Conservation (phyloP, 495 filamentous ascomycete genomes). For the Trichocladium antarcticum region DNA sequence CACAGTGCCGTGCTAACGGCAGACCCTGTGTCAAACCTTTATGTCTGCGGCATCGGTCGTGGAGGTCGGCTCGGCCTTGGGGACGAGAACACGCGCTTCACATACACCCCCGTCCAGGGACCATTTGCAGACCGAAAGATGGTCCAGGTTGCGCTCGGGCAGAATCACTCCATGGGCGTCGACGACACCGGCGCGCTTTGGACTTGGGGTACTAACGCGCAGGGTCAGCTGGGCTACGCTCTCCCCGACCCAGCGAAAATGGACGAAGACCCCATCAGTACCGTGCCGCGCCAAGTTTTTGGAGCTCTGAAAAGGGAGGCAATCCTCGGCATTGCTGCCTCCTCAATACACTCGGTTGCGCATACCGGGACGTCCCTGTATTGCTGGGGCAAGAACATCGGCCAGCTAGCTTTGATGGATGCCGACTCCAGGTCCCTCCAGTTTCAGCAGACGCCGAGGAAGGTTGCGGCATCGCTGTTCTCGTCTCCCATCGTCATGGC, state of each 20-base stretch:
- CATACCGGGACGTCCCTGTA: conserved; percentile 73
- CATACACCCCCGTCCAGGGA: conserved; percentile 66
- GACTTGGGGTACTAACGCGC: conserved; percentile 86
- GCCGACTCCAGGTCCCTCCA: conserved; percentile 86
- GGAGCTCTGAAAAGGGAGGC: conserved; percentile 78
- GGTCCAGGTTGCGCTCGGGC: conserved; percentile 64
- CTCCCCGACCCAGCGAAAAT: conserved; percentile 44
- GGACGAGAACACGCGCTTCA: conserved; percentile 77
- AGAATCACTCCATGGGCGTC: conserved; percentile 81
- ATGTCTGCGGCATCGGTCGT: conserved; percentile 83
- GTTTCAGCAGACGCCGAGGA: conserved; percentile 66
- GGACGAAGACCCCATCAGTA: conserved; percentile 72
- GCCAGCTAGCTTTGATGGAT: conserved; percentile 87
- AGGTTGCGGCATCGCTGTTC: conserved; percentile 79
- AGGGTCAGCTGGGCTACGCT: conserved; percentile 75
- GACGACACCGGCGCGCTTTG: conserved; percentile 72
- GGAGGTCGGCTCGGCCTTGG: conserved; percentile 85
- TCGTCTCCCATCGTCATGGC: conserved; percentile 64
- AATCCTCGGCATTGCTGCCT: conserved; percentile 78
- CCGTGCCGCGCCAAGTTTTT: conserved; percentile 76
- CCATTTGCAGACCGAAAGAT: conserved; percentile 61
- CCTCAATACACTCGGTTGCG: conserved; percentile 80
- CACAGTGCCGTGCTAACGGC: conserved; percentile 81
- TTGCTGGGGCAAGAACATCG: conserved; percentile 92
- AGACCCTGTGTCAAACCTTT: conserved; percentile 88